These are phyloP conservation scores for Trichoderma pleuroti DNA, from an alignment of 2,329 filamentous ascomycete genomes.

Conservation along the genomic window DNA sequence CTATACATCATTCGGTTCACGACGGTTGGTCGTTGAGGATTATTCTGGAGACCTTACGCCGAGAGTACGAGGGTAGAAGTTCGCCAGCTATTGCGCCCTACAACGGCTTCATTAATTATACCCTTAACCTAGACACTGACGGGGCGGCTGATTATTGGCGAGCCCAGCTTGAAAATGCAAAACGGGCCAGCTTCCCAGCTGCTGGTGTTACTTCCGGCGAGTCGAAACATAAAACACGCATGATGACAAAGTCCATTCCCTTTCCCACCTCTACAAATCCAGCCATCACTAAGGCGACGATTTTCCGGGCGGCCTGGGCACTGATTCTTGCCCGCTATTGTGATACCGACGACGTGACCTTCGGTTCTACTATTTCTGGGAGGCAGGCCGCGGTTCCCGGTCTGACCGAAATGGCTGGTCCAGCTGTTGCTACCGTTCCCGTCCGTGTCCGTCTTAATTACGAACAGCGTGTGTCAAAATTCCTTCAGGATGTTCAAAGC, in stretches of 20 bases:
- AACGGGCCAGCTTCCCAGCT: conserved; percentile 17
- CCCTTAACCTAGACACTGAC: neutral
- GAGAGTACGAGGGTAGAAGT: conserved; percentile 2
- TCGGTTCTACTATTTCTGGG: conserved; percentile 21
- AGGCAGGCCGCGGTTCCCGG: conserved; percentile 20
- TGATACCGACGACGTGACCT: conserved; percentile 13
- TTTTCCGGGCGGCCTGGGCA: conserved; percentile 31
- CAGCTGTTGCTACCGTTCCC: conserved; percentile 22
- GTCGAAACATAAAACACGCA: conserved; percentile 8
- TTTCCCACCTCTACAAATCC: neutral
- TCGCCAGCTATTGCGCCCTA: neutral
- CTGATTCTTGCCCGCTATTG: conserved; percentile 14
- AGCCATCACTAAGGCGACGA: conserved; percentile 21
- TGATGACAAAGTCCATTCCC: conserved; percentile 3
- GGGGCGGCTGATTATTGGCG: conserved; percentile 20
- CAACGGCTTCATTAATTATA: conserved; percentile 9
- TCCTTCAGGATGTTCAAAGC: conserved; percentile 21
- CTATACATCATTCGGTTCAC: conserved; percentile 29
- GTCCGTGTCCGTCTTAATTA: conserved; percentile 20
- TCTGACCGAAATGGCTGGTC: conserved; percentile 20
- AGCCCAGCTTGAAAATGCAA: conserved; percentile 18
- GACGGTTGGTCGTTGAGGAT: conserved; percentile 29
- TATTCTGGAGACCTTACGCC: conserved; percentile 19
- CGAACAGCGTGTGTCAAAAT: conserved; percentile 15
- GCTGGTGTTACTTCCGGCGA: neutral